Evolutionary conservation across 352 stramenopile genomes (phyloP), one percentile per base, ranked within the genome.

Genomic region (Pythium plurisporium): DNA sequence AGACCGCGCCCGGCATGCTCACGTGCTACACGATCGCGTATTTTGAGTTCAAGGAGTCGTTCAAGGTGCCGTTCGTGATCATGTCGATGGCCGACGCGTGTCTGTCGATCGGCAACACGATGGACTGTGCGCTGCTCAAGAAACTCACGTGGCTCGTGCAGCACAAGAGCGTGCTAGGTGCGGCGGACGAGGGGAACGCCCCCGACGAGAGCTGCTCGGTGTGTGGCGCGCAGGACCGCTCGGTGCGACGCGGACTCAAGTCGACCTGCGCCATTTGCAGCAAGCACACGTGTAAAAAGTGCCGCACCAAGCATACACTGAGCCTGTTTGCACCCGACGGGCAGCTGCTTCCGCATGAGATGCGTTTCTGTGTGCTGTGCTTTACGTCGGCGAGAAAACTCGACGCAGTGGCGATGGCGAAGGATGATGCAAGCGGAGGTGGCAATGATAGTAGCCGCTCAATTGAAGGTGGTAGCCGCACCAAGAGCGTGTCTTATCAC

Each of bases 51-150:
- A 23, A 23, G 8, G 47, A 55, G 47, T 61, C 69, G 17, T 36
- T 85, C n/a, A 64, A 77, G 41, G 58, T 36, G 14, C 36, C 14
- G 5, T 7, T 76, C 6, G 67, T 67, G 3, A 62, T 85, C 31
- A 76, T 70, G 14, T 74, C 74, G 9, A 68, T 70, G 46, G 64
- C 68, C n/a, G 41, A 77, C 1, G 54, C 62, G 6, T 62, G 85
- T 51, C 52, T 65, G 41, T 67, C 70, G n/a, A 63, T 55, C 1
- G 65, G 59, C 1, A 61, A 46, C 10, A 55, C 72, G 20, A 53
- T 83, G 29, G 38, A 82, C 9, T 87, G 74, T 58, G 72, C 65
- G 5, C 68, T 70, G 15, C 76, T 82, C 69, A 76, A 77, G 38
- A 87, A 85, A 46, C 71, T 85, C 19, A 49, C 74, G 50, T 84